A percentile compares a stretch with the other conserved stretches of the same genome.
These are phyloP conservation scores for Saccharomycopsis oosterbeekiorum DNA, from an alignment of 805 yeast species.

Conservation along the genomic window DNA sequence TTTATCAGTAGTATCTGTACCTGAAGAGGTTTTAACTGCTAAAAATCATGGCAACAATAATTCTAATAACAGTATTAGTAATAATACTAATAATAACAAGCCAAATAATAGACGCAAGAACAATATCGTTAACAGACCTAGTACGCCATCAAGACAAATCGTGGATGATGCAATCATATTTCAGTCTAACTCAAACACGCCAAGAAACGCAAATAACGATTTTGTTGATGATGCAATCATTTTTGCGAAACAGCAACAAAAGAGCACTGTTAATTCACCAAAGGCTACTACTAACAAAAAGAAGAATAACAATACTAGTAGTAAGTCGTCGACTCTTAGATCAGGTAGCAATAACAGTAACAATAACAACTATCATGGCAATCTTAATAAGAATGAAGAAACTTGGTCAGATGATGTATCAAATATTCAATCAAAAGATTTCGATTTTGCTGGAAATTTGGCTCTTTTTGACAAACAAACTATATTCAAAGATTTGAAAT, in stretches of 20 bases:
- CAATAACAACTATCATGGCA: slow-evolving; percentile 22
- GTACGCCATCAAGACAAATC: slow-evolving; percentile 5
- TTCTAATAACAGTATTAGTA: slow-evolving; percentile 17
- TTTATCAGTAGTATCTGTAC: slow-evolving; percentile 47
- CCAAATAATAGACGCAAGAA: slow-evolving; percentile 11
- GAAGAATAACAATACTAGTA: slow-evolving; percentile 5
- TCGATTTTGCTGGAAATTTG: slow-evolving; percentile 77
- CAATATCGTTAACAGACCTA: slow-evolving; percentile 3
- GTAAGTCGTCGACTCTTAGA: slow-evolving; percentile 16
- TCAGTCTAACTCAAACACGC: slow-evolving; percentile 2
- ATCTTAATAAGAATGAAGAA: slow-evolving; percentile 23
- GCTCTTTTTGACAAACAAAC: slow-evolving; percentile 72
- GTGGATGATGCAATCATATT: slow-evolving; percentile 8
- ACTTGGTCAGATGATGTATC: slow-evolving; percentile 45
- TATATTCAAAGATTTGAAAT: slow-evolving; percentile 69
- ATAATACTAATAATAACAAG: slow-evolving; percentile 19
- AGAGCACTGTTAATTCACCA: slow-evolving; percentile 10
- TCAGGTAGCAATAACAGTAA: slow-evolving; percentile 20
- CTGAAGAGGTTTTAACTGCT: slow-evolving; percentile 23
- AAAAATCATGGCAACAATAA: slow-evolving; percentile 21
- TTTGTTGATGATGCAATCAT: slow-evolving; percentile 26
- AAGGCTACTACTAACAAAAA: slow-evolving; percentile 13
- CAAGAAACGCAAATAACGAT: background rate
- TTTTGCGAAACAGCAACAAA: slow-evolving; percentile 21
- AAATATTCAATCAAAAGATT: slow-evolving; percentile 46